phyloP scores from a whole-genome alignment of 73 alveolate species.

The Tetrahymena thermophila region DNA sequence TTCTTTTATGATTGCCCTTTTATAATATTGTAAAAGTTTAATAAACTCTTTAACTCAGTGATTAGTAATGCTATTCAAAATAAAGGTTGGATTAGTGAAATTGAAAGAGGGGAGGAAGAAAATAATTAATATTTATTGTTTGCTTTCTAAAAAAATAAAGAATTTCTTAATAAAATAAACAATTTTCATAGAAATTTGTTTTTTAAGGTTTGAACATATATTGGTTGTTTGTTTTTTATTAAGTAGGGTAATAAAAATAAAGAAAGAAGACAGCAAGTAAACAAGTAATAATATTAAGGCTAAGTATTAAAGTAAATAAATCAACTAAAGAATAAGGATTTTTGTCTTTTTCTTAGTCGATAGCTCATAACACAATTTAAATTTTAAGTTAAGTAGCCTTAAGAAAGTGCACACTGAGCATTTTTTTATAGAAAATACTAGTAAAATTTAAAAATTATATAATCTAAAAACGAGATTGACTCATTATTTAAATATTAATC shows the following conservation, averaged over 20 bases:
- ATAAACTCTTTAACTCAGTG: neutral
- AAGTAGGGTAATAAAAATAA: neutral
- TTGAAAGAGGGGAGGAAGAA: slow-evolving; percentile 3
- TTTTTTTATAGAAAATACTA: neutral
- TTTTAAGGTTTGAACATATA: neutral
- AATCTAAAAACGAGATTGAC: neutral
- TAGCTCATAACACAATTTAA: neutral
- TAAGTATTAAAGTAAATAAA: neutral
- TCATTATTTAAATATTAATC: neutral
- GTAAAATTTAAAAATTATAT: neutral
- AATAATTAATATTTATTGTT: neutral
- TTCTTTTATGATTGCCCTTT: neutral
- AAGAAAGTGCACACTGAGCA: neutral
- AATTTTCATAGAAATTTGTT: neutral
- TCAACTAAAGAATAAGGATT: neutral
- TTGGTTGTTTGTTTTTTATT: neutral
- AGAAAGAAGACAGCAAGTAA: neutral
- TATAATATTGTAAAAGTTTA: neutral
- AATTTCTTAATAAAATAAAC: neutral
- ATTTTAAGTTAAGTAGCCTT: neutral
- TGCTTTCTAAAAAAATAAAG: neutral
- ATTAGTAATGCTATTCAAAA: neutral
- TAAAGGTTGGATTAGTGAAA: neutral
- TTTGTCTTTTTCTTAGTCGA: neutral
- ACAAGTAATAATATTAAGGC: neutral